These are phyloP conservation scores for Macaranga tanarius DNA, from an alignment of 441 rosid species.

Conservation along the genomic window DNA sequence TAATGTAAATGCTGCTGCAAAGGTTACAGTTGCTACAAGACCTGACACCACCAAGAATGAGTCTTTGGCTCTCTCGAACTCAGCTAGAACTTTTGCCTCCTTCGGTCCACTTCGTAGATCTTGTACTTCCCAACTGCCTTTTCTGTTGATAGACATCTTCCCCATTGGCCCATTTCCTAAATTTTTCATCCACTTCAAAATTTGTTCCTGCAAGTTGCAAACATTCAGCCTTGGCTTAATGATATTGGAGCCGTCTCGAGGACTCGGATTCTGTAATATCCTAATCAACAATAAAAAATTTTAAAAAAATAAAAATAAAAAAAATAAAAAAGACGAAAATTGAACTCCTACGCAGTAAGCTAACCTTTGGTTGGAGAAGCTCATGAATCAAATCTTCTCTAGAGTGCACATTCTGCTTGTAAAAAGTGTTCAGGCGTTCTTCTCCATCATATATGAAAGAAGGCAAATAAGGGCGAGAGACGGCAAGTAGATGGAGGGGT, in stretches of 20 bases:
- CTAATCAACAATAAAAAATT: too few species aligned
- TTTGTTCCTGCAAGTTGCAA: neutral
- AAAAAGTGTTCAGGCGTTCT: neutral
- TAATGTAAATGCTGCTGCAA: constrained; percentile 19
- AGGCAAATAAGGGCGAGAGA: constrained; percentile 14
- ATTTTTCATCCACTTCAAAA: constrained; percentile 4
- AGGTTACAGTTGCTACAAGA: constrained; percentile 17
- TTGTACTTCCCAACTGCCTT: constrained; percentile 2
- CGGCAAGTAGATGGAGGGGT: constrained; percentile 15
- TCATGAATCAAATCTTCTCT: neutral
- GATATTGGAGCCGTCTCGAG: too few species aligned
- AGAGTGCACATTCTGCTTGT: neutral
- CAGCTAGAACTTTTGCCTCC: constrained; percentile 2
- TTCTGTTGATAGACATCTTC: neutral
- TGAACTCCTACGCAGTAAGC: neutral
- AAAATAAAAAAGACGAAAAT: too few species aligned
- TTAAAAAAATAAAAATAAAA: too few species aligned
- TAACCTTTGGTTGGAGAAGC: neutral
- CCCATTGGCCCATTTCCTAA: constrained; percentile 6
- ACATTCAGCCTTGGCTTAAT: too few species aligned
- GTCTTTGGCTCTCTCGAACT: constrained; percentile 13
- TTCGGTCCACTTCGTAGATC: constrained; percentile 16
- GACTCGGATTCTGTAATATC: too few species aligned
- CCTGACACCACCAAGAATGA: constrained; percentile 11
- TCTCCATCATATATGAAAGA: constrained; percentile 1